Evolutionary conservation across 2,329 filamentous ascomycete species (phyloP).

Genomic region (Aureobasidium musti): DNA sequence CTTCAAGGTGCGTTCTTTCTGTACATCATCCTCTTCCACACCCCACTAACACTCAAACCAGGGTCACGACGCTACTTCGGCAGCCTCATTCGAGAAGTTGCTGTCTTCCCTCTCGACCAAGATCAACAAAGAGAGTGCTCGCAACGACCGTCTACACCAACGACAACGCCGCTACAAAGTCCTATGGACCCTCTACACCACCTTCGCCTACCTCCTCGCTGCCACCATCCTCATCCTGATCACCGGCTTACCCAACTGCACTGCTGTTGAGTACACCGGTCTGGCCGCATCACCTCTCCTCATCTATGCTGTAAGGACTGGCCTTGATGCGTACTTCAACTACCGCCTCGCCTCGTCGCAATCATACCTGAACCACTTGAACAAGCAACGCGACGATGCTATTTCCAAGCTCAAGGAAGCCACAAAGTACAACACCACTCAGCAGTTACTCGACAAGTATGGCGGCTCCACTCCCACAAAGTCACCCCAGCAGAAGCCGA

Average conservation of each 20-base stretch:
- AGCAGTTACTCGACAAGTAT: conserved; percentile 92
- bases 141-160: conserved; percentile 71
- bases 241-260: conserved; percentile 79
- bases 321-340: conserved; percentile 71
- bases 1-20: conserved; percentile 64
- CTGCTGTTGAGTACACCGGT: conserved; percentile 73
- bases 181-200: conserved; percentile 86
- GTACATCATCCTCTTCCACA: background rate
- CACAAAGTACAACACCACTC: conserved; percentile 93
- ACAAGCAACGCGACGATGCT: conserved; percentile 77
- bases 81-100: conserved; percentile 89
- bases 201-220: conserved; percentile 87
- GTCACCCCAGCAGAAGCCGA: conserved; percentile 8
- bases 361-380: conserved; percentile 69
- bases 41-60: conserved; percentile 43
- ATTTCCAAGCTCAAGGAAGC: conserved; percentile 94
- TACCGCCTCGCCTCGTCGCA: conserved; percentile 74
- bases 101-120: conserved; percentile 79
- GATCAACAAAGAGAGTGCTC: conserved; percentile 72
- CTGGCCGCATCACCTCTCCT: conserved; percentile 69
- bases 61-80: conserved; percentile 76
- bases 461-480: conserved; percentile 61
- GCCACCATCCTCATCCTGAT: conserved; percentile 79
- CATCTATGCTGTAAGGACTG: conserved; percentile 74
- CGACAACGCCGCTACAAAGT: conserved; percentile 76